phyloP scores from a whole-genome alignment of 2,329 filamentous ascomycete genomes.

The Pseudogymnoascus sp. region DNA sequence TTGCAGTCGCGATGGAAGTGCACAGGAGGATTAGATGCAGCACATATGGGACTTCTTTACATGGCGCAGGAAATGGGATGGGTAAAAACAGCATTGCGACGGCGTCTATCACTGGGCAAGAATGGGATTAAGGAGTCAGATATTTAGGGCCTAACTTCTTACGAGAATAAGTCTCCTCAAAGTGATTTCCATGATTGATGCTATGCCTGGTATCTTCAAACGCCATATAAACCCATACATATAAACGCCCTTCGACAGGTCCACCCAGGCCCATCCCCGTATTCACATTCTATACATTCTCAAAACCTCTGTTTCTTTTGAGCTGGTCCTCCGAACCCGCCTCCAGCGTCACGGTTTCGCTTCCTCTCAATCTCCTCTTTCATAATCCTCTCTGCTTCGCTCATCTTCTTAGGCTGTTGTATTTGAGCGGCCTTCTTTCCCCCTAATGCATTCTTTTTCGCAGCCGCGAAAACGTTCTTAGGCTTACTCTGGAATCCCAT shows the following conservation, averaged over 20 bases:
- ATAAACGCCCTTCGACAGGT: conserved; percentile 17
- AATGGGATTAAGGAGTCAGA: conserved; percentile 22
- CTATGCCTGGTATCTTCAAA: conserved; percentile 1
- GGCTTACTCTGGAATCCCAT: conserved; percentile 56
- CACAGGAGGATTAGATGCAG: conserved; percentile 37
- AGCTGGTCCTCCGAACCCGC: conserved; percentile 32
- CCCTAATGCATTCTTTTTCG: conserved; percentile 64
- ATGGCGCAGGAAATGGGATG: background rate
- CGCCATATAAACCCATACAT: conserved; percentile 8
- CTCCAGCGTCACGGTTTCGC: conserved; percentile 43
- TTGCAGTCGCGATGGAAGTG: conserved; percentile 48
- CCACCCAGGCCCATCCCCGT: background rate
- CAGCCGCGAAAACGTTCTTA: conserved; percentile 67
- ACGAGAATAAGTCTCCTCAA: background rate
- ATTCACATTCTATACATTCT: background rate
- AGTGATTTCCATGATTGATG: background rate
- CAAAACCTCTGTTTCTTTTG: conserved; percentile 44
- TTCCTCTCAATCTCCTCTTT: conserved; percentile 73
- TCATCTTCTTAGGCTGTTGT: conserved; percentile 72
- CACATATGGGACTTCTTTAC: conserved; percentile 4
- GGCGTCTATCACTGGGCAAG: conserved; percentile 13
- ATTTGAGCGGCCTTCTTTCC: conserved; percentile 54
- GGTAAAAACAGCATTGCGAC: conserved; percentile 10
- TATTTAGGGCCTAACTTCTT: conserved; percentile 12
- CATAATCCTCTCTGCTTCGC: conserved; percentile 84